Percentiles rank a stretch among this genome's conserved stretches.
These are phyloP conservation scores for Allantophomopsis cytisporea DNA, from an alignment of 2,329 filamentous ascomycete genomes.

Conservation along the genomic window DNA sequence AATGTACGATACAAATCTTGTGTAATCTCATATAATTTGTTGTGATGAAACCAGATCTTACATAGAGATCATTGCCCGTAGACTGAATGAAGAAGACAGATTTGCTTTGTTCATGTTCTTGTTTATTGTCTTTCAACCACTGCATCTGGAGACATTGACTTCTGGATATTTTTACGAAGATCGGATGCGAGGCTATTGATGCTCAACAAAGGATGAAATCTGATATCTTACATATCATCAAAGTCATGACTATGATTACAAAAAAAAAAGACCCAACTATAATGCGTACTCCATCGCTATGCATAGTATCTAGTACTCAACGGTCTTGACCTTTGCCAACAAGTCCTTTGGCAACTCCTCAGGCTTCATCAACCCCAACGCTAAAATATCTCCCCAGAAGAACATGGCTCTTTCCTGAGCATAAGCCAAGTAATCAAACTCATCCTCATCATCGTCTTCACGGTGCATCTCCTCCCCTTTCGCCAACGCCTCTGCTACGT, in stretches of 20 bases:
- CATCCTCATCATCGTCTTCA: constrained; percentile 35
- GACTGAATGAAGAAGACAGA: not conserved
- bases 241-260: not conserved
- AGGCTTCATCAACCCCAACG: constrained; percentile 57
- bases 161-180: too few species aligned
- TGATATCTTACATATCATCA: not conserved
- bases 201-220: not conserved
- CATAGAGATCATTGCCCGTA: too few species aligned
- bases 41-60: too few species aligned
- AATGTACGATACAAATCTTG: constrained; percentile 57
- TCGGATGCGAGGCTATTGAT: not conserved
- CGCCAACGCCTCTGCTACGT: constrained; percentile 5
- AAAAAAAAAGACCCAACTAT: too few species aligned
- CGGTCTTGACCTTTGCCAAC: constrained; percentile 49
- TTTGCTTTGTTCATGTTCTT: not conserved
- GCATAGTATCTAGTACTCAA: constrained; percentile 38
- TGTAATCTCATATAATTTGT: too few species aligned
- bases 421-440: constrained; percentile 89
- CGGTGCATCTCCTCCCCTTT: constrained; percentile 8
- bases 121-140: not conserved
- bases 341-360: constrained; percentile 67
- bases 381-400: constrained; percentile 84
- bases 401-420: constrained; percentile 83
- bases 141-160: too few species aligned
- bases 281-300: too few species aligned